Evolutionary conservation across 2,329 filamentous ascomycete genomes (phyloP).

Genomic region (Calonectria multiphialidica): DNA sequence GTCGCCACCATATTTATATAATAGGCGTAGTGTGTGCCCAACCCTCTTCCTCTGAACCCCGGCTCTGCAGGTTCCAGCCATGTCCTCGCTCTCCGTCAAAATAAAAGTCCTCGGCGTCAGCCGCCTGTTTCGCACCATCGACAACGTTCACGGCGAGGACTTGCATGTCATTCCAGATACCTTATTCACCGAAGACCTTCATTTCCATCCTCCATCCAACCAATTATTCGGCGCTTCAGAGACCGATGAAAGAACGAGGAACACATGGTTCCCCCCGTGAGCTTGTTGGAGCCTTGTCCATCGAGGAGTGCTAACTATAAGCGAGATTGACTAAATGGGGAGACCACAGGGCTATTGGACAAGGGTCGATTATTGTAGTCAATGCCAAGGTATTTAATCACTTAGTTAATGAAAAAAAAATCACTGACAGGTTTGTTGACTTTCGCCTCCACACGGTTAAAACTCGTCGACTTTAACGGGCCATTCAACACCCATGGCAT

Average conservation of each 20-base stretch:
- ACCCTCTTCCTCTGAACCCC: neutral
- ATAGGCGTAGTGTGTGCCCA: neutral
- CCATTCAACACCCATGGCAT: slow-evolving; percentile 12
- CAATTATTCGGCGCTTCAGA: neutral
- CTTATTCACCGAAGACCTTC: neutral
- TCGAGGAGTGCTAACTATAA: neutral
- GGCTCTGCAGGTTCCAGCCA: neutral
- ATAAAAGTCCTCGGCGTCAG: slow-evolving; percentile 4
- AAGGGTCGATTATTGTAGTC: neutral
- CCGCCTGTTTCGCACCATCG: neutral
- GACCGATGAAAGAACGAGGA: neutral
- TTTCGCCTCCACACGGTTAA: neutral
- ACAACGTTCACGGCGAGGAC: neutral
- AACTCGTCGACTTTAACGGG: neutral
- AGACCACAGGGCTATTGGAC: neutral
- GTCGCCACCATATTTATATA: slow-evolving; percentile 5
- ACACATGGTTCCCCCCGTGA: neutral
- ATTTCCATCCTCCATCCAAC: neutral
- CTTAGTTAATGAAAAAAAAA: neutral
- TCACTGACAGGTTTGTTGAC: neutral
- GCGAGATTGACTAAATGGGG: neutral
- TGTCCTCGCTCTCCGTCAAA: neutral
- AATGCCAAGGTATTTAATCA: neutral
- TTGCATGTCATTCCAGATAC: neutral
- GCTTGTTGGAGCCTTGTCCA: neutral